phyloP scores from a whole-genome alignment of 345 rosid genomes.

The Odontarrhena argentea region DNA sequence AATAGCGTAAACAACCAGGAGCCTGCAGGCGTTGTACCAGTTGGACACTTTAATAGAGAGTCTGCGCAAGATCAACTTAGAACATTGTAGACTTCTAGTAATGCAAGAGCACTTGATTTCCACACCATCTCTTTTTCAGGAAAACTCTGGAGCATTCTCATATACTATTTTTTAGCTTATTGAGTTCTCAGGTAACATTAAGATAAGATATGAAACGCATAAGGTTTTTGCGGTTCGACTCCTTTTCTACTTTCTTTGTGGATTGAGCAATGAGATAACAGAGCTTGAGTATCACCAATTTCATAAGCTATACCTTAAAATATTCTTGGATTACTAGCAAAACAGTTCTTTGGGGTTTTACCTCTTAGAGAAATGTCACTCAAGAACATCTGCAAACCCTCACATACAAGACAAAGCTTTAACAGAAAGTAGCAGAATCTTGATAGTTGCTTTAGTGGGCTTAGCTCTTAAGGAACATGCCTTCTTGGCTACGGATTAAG shows the following conservation, averaged over 20 bases:
- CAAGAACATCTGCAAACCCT: slow-evolving; percentile 1
- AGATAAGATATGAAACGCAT: background rate
- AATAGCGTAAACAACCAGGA: slow-evolving; percentile 53
- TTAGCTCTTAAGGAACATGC: slow-evolving; percentile 66
- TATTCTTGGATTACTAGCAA: background rate
- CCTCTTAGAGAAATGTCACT: background rate
- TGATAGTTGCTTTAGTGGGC: slow-evolving; percentile 42
- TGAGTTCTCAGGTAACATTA: slow-evolving; percentile 7
- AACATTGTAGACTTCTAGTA: slow-evolving; percentile 3
- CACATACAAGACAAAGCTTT: slow-evolving; percentile 4
- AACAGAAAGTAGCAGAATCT: slow-evolving; percentile 1
- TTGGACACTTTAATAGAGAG: slow-evolving; percentile 56
- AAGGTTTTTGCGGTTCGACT: background rate
- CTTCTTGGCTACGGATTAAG: slow-evolving; percentile 59
- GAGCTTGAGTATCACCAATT: slow-evolving; percentile 5
- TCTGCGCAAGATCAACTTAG: slow-evolving; percentile 45
- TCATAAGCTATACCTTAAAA: slow-evolving; percentile 1
- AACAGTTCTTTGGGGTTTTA: background rate
- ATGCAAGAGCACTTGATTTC: slow-evolving; percentile 1
- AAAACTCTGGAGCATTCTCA: slow-evolving; percentile 5
- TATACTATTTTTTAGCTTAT: slow-evolving; percentile 17
- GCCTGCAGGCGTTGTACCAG: slow-evolving; percentile 49
- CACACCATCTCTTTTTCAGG: background rate
- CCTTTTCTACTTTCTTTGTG: background rate
- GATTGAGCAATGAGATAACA: slow-evolving; percentile 21